A percentile compares a stretch with the other conserved stretches of the same genome.
Conservation (phyloP, 1,284 basidiomycete species). For the Rhodotorula sp. region DNA sequence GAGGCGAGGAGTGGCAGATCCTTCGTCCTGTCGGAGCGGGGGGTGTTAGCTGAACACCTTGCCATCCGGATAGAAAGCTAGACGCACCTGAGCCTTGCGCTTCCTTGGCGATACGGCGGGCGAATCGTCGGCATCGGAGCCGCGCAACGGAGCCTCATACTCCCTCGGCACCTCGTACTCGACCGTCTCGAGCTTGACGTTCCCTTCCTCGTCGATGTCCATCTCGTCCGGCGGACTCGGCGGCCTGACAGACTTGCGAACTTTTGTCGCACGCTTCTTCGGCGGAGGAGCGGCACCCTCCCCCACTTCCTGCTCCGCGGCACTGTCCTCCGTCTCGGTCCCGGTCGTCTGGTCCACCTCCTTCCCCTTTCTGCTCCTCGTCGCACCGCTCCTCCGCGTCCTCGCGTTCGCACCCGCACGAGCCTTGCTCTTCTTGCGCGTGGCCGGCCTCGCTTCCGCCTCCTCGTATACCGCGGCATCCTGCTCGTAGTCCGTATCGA, state of each 20-base stretch:
- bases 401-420: constrained; percentile 13
- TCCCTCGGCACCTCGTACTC: constrained; percentile 13
- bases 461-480: background rate
- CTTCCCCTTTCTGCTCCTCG: background rate
- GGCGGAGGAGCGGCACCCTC: background rate
- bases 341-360: background rate
- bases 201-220: background rate
- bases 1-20: constrained; percentile 3
- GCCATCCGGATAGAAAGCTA: background rate
- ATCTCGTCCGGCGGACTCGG: background rate
- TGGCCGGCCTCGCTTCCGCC: background rate
- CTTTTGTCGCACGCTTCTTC: constrained; percentile 3
- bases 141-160: constrained; percentile 8
- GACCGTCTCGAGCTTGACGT: background rate
- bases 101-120: constrained; percentile 14
- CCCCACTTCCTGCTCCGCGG: background rate
- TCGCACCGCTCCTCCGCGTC: background rate
- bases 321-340: background rate
- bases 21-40: background rate
- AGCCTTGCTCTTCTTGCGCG: constrained; percentile 11
- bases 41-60: background rate
- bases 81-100: constrained; percentile 14
- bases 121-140: constrained; percentile 7
- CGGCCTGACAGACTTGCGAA: background rate
- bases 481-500: constrained; percentile 24